Conservation (phyloP, 495 filamentous ascomycete species). For the Podospora anserina region DNA sequence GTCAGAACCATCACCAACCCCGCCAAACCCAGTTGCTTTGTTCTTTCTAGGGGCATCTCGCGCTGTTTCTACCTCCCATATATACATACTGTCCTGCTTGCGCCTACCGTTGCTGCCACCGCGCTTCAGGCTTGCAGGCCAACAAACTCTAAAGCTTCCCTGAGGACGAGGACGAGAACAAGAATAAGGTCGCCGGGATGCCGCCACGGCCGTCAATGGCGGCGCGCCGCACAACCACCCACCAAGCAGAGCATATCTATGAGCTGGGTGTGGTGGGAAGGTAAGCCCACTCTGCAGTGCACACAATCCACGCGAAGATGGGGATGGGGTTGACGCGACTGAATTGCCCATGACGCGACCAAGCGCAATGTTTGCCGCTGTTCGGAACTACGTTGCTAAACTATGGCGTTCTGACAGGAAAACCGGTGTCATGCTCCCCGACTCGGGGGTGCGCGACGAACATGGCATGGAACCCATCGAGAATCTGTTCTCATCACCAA, state of each 20-base stretch:
- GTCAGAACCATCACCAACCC: background rate
- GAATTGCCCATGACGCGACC: background rate
- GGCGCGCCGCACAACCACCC: slow-evolving; percentile 34
- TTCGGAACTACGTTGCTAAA: slow-evolving; percentile 5
- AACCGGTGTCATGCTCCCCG: slow-evolving; percentile 79
- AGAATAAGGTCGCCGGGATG: slow-evolving; percentile 22
- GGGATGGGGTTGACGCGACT: background rate
- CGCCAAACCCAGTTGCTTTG: background rate
- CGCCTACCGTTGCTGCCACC: background rate
- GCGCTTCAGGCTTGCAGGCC: background rate
- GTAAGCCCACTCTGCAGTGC: slow-evolving; percentile 29
- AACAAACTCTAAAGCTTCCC: background rate
- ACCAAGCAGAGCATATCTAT: slow-evolving; percentile 45
- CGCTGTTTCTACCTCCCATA: background rate
- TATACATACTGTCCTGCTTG: background rate
- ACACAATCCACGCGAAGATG: background rate
- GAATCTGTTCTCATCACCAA: slow-evolving; percentile 84
- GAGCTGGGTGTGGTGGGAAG: slow-evolving; percentile 50
- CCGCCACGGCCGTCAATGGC: slow-evolving; percentile 35
- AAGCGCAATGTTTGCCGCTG: background rate
- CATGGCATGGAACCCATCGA: slow-evolving; percentile 86
- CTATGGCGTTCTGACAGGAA: slow-evolving; percentile 40
- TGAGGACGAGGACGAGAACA: background rate
- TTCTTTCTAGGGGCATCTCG: background rate
- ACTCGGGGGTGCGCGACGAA: slow-evolving; percentile 80